Base-by-base conservation (phyloP, 2,329 filamentous ascomycete species). In the Aspergillus sp. region DNA sequence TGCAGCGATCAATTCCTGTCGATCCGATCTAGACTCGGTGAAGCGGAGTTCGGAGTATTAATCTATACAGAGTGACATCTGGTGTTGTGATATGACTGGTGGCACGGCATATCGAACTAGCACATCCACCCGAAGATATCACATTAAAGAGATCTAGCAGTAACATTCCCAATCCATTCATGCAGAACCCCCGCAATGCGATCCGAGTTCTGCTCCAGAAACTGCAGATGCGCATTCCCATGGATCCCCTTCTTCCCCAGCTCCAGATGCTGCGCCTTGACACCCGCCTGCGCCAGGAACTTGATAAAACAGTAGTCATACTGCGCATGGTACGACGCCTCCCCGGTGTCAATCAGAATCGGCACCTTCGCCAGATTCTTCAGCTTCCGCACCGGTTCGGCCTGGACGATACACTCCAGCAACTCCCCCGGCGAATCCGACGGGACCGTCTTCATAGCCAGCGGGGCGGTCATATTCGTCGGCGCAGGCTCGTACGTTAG, bases 221-320 rank as follows among this genome's bases (percentile, higher is more conserved):
- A 70, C 30, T 70, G 60, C 57, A 86, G 75, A 63, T 85, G 83
- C 0, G 81, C 83, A 58, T 86, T 86, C 0, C 84, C 84, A 20
- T 70, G 66, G 1, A 85, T 77, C 0, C 75, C 75, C 1, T 71
- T 56, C 0, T 79, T 68, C 0, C 72, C 76, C 45, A 86, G 71
- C 50, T 75, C 70, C 37, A 83, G 61, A 70, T 77, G 78, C 2
- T 80, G 72, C 1, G 77, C 74, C 19, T 56, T 15, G 1, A 80
- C 75, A 0, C 83, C 83, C 2, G 79, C 82, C 64, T 87, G 83
- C 52, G 69, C 63, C 64, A 87, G 65, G 65, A 81, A 86, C 12
- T 68, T 60, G 2, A 81, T 77, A 0, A 80, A 84, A 37, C 82
- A 83, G 68, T 82, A 80, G 62, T 87, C 85, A 59, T 81, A 86